Conservation (phyloP, 2,329 filamentous ascomycete genomes). For the Beauveria sp. region DNA sequence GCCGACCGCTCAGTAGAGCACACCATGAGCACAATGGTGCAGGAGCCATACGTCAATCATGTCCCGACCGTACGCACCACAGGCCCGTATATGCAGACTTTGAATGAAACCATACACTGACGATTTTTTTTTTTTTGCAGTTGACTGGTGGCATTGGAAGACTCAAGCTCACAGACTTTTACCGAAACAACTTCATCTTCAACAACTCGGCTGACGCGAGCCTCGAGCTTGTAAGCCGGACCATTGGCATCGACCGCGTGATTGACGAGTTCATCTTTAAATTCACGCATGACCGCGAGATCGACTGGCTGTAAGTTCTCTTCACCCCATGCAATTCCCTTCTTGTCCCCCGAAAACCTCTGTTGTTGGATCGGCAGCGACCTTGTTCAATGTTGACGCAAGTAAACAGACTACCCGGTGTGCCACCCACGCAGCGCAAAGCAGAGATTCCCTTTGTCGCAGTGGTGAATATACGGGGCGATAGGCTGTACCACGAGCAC, state of each 20-base stretch:
- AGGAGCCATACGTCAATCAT: constrained; percentile 69
- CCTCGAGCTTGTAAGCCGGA: constrained; percentile 33
- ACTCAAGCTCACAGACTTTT: constrained; percentile 55
- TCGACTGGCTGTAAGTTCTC: constrained; percentile 56
- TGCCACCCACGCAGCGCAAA: constrained; percentile 42
- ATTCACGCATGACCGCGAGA: constrained; percentile 50
- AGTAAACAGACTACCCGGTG: constrained; percentile 35
- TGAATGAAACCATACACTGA: background rate
- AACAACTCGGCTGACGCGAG: constrained; percentile 26
- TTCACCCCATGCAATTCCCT: background rate
- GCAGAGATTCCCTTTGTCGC: constrained; percentile 51
- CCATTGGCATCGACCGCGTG: constrained; percentile 61
- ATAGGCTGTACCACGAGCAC: constrained; percentile 56
- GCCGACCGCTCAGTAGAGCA: constrained; percentile 55
- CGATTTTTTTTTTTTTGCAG: constrained; percentile 15
- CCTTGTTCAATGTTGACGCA: constrained; percentile 2
- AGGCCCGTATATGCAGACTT: too few species aligned
- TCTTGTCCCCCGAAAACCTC: background rate
- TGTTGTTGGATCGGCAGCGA: background rate
- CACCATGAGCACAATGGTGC: constrained; percentile 71
- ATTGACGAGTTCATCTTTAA: constrained; percentile 61
- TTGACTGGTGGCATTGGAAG: constrained; percentile 63
- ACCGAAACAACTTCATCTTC: constrained; percentile 65
- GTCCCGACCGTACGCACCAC: constrained; percentile 51
- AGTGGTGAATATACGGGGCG: constrained; percentile 55